Evolutionary conservation across 164 flowering plant species (phyloP).

Genomic region (Chimonanthus salicifolius): DNA sequence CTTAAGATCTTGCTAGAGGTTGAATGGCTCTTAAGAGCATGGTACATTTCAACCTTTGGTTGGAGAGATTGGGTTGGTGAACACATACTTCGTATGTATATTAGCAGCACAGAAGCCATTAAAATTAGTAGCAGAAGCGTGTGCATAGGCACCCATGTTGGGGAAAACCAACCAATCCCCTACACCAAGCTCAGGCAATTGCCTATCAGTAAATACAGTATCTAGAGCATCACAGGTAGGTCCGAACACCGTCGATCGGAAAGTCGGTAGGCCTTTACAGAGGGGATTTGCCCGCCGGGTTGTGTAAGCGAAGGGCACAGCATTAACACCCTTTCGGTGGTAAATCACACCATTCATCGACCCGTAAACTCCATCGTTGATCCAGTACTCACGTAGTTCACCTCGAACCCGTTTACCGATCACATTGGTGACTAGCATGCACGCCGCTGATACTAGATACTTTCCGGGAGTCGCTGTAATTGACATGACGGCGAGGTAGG

Average conservation of each 20-base stretch:
- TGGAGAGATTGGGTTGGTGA: background rate
- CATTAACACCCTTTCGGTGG: background rate
- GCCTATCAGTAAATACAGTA: slow-evolving; percentile 1
- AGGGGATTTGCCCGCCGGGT: background rate
- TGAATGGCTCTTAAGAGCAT: too few relatives aligned
- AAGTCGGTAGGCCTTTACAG: slow-evolving; percentile 5
- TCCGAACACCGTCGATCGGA: slow-evolving; percentile 14
- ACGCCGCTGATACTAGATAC: slow-evolving; percentile 4
- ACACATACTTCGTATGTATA: background rate
- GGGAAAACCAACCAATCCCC: slow-evolving; percentile 13
- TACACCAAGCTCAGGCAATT: slow-evolving; percentile 12
- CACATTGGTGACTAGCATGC: slow-evolving; percentile 3
- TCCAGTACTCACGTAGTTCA: slow-evolving; percentile 9
- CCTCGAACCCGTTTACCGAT: slow-evolving; percentile 16
- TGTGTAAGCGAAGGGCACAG: background rate
- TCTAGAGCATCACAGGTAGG: slow-evolving; percentile 13
- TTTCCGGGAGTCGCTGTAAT: slow-evolving; percentile 8
- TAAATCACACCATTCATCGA: slow-evolving; percentile 1
- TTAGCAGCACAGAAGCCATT: slow-evolving; percentile 9
- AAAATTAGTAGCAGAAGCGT: slow-evolving; percentile 4
- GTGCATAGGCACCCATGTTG: slow-evolving; percentile 14
- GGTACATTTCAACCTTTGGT: background rate
- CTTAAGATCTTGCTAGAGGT: too few relatives aligned
- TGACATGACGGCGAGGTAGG: background rate
- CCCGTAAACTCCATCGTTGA: slow-evolving; percentile 17